A percentile compares a stretch with the other conserved stretches of the same genome.
These are phyloP conservation scores for Rhododendron williamsianum DNA, from an alignment of 148 eudicot genomes.

Conservation along the genomic window DNA sequence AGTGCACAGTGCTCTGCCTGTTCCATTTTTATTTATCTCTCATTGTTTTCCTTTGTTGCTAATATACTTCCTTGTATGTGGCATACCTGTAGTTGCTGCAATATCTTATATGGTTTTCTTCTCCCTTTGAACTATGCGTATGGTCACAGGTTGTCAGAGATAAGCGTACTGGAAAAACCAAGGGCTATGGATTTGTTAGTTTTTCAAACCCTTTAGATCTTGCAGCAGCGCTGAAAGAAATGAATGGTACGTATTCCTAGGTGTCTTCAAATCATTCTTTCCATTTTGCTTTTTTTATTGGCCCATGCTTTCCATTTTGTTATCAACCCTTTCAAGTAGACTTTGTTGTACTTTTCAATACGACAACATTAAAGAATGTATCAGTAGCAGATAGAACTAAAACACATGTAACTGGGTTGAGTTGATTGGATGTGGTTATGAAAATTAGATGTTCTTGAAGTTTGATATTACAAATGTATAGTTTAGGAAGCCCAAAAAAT, in stretches of 20 bases:
- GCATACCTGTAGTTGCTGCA: background rate
- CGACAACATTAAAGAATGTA: background rate
- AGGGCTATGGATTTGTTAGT: conserved; percentile 91
- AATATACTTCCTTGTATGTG: background rate
- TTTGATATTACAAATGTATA: background rate
- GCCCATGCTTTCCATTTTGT: background rate
- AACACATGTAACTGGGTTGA: background rate
- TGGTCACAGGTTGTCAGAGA: conserved; percentile 75
- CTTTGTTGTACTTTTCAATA: background rate
- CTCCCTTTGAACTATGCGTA: background rate
- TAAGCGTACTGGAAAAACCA: conserved; percentile 87
- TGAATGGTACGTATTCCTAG: conserved; percentile 57
- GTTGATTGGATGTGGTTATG: background rate
- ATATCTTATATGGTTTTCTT: background rate
- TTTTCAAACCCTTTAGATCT: conserved; percentile 77
- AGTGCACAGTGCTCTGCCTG: background rate
- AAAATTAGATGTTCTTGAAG: background rate
- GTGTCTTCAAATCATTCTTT: background rate
- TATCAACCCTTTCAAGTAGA: background rate
- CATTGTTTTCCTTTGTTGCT: background rate
- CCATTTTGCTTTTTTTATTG: background rate
- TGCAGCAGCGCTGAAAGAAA: conserved; percentile 79
- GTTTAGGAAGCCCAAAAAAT: background rate
- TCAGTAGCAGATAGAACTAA: background rate
- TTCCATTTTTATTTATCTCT: background rate